Conservation (phyloP, 352 stramenopile species). For the Pythium inflatum region DNA sequence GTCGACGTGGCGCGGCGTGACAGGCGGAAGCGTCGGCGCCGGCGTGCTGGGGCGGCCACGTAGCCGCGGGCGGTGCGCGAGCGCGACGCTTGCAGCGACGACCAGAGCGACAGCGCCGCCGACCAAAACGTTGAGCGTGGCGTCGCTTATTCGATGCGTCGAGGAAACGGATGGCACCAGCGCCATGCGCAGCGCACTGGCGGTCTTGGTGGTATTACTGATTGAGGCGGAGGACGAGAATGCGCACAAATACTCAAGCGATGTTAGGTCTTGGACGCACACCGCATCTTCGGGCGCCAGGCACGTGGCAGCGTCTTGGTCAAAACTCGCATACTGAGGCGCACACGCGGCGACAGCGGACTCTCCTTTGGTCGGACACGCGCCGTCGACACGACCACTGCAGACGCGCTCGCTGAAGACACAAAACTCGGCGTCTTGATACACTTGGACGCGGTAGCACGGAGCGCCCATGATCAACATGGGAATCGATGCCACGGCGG, state of each 20-base stretch:
- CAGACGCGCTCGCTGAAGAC: not conserved
- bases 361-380: constrained; percentile 45
- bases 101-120: constrained; percentile 18
- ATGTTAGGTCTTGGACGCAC: constrained; percentile 36
- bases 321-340: constrained; percentile 34
- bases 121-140: constrained; percentile 4
- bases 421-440: constrained; percentile 15
- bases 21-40: not conserved
- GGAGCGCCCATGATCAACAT: too few species aligned
- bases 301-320: constrained; percentile 23
- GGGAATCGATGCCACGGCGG: not conserved
- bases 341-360: constrained; percentile 41
- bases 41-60: too few species aligned
- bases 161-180: not conserved
- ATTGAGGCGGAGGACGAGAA: too few species aligned
- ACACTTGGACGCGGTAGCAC: too few species aligned
- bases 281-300: constrained; percentile 44
- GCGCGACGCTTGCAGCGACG: constrained; percentile 10
- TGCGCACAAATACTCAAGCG: constrained; percentile 42
- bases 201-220: not conserved
- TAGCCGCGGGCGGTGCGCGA: too few species aligned
- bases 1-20: constrained; percentile 11
- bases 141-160: not conserved
- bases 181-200: not conserved
- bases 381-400: not conserved